Evolutionary conservation across 2,329 filamentous ascomycete genomes (phyloP).

Genomic region (Cladobotryum mycophilum): DNA sequence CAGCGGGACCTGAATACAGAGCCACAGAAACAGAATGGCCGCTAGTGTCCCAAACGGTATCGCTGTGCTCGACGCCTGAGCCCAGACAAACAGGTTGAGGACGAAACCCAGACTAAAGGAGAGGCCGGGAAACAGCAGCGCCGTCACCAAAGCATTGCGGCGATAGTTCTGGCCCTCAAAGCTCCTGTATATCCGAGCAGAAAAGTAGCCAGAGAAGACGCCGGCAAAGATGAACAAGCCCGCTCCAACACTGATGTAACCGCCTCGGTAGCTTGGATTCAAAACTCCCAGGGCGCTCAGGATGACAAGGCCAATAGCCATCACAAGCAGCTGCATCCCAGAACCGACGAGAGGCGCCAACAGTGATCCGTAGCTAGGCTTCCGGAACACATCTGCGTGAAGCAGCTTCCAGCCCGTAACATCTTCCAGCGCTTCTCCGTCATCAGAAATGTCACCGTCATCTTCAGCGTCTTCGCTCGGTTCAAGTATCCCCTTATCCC

Average conservation of each 20-base stretch:
- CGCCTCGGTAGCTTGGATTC: constrained; percentile 84
- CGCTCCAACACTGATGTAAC: constrained; percentile 77
- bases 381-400: constrained; percentile 80
- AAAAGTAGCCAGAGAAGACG: constrained; percentile 82
- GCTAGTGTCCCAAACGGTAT: constrained; percentile 77
- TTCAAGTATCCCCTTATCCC: constrained; percentile 58
- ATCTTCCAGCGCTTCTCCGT: constrained; percentile 62
- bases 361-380: constrained; percentile 62
- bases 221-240: constrained; percentile 80
- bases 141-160: constrained; percentile 72
- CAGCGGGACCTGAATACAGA: constrained; percentile 78
- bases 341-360: constrained; percentile 78
- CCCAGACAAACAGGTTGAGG: constrained; percentile 85
- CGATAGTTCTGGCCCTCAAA: constrained; percentile 71
- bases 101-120: constrained; percentile 70
- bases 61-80: constrained; percentile 80
- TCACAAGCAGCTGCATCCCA: constrained; percentile 80
- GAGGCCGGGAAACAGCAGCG: constrained; percentile 71
- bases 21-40: constrained; percentile 68
- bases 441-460: constrained; percentile 54
- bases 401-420: constrained; percentile 83
- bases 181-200: constrained; percentile 73
- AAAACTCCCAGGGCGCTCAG: constrained; percentile 71
- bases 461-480: constrained; percentile 46
- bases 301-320: constrained; percentile 65